A percentile compares a stretch with the other conserved stretches of the same genome.
These are phyloP conservation scores for Leptographium radiaticola DNA, from an alignment of 2,329 filamentous ascomycete species.

Conservation along the genomic window DNA sequence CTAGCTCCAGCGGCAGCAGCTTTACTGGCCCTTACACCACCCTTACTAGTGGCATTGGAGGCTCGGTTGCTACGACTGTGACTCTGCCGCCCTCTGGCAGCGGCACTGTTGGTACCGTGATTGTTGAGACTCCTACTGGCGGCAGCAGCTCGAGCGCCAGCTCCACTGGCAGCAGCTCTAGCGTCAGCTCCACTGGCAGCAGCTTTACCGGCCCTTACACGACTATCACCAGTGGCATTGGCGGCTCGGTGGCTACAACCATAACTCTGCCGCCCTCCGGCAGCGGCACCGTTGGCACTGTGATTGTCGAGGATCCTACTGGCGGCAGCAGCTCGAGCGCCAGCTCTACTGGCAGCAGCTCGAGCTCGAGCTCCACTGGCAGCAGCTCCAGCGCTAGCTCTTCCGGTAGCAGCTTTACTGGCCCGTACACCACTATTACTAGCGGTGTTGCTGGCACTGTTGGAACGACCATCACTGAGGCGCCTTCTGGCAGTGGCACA, in stretches of 20 bases:
- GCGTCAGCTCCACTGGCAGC: too few species aligned
- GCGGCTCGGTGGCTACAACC: neutral
- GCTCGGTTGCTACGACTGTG: neutral
- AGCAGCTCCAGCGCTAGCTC: slow-evolving; percentile 5
- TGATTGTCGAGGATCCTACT: slow-evolving; percentile 5
- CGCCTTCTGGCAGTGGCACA: slow-evolving; percentile 1
- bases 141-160: neutral
- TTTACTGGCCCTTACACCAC: slow-evolving; percentile 6
- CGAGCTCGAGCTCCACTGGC: slow-evolving; percentile 1
- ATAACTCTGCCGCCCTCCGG: slow-evolving; percentile 4
- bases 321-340: neutral
- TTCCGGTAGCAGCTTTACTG: neutral
- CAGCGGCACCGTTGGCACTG: slow-evolving; percentile 5
- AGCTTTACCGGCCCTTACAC: slow-evolving; percentile 2
- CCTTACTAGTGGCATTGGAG: neutral
- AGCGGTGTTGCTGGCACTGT: neutral
- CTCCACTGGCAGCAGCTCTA: too few species aligned
- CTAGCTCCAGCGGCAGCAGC: neutral
- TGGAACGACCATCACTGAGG: slow-evolving; percentile 1
- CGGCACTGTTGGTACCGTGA: slow-evolving; percentile 30
- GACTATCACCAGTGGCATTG: neutral
- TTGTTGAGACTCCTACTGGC: slow-evolving; percentile 7
- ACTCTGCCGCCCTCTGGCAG: slow-evolving; percentile 23
- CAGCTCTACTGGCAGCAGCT: too few species aligned
- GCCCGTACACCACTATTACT: neutral